Evolutionary conservation across 805 yeast species (phyloP), one percentile per base, ranked within the genome.

Genomic region (Teunomyces panamensis): DNA sequence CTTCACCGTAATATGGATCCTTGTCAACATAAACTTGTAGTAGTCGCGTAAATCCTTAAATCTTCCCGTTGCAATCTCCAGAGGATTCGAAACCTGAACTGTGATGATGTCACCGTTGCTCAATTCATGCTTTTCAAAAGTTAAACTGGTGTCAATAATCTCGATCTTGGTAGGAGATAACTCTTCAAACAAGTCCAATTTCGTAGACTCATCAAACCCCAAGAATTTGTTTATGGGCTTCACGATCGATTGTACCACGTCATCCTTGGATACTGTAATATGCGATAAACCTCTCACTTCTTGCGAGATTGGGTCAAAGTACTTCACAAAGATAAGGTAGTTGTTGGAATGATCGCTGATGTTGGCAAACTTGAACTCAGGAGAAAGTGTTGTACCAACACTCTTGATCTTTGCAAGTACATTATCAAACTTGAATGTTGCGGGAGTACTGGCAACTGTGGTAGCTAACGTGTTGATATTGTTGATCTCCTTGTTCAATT

Each of bases 241-340:
- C 3, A 71, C 53, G 13, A 84, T 49, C 2, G 65, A 59, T 0
- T 69, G 67, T 5, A 84, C 63, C 0, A 62, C 57, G 16, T 77
- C 79, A 42, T 76, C 77, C 44, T 75, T 75, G 9, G 75, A 63
- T 1, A 86, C 81, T 14, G 74, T 64, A 3, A 74, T 61, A 56
- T 87, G 87, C 0, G 87, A 78, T 14, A 86, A 65, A 1, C 96
- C 96, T n/a, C 62, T 65, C n/a, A 89, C 60, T 4, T 71, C 62
- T 59, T 82, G 85, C 0, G 65, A 56, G 3, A 61, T 59, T 1
- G 74, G 75, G 58, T 89, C 91, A 65, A 85, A 89, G 52, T 75
- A 75, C 63, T 90, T 89, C 44, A 89, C 55, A 54, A 85, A 81
- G 8, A 68, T 44, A 52, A 68, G 54, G 5, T 65, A 61, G 37